Evolutionary conservation across 106 monocot species (phyloP).

Genomic region (Vanilla planifolia): DNA sequence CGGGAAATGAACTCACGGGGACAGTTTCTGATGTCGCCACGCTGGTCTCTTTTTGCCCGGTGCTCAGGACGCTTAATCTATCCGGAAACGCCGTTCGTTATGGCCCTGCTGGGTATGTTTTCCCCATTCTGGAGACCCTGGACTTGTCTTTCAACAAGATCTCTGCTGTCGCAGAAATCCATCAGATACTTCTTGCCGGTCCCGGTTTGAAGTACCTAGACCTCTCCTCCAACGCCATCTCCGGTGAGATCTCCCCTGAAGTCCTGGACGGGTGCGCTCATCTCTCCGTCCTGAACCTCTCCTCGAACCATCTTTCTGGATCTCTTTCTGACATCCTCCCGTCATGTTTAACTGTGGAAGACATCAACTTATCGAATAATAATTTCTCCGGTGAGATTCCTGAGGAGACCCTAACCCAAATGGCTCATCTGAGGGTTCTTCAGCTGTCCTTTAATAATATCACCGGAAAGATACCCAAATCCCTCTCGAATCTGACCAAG

Average conservation of each 20-base stretch:
- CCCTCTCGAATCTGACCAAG: slow-evolving; percentile 25
- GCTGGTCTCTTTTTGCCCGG: slow-evolving; percentile 11
- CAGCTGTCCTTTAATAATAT: slow-evolving; percentile 51
- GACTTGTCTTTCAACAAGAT: slow-evolving; percentile 66
- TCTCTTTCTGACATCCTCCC: slow-evolving; percentile 37
- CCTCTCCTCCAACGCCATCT: slow-evolving; percentile 37
- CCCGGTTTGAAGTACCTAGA: slow-evolving; percentile 34
- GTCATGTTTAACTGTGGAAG: slow-evolving; percentile 21
- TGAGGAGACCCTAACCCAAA: slow-evolving; percentile 9
- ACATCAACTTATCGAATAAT: slow-evolving; percentile 53
- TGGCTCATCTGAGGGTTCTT: slow-evolving; percentile 24
- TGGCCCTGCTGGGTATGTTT: slow-evolving; percentile 3
- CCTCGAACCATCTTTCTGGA: slow-evolving; percentile 65
- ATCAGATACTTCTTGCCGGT: slow-evolving; percentile 16
- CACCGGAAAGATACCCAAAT: slow-evolving; percentile 26
- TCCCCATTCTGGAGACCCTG: slow-evolving; percentile 26
- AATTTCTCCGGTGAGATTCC: slow-evolving; percentile 65
- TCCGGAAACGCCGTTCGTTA: slow-evolving; percentile 14
- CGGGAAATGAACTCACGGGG: slow-evolving; percentile 22
- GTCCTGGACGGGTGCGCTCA: slow-evolving; percentile 21
- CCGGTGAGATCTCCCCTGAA: slow-evolving; percentile 22
- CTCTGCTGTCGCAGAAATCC: slow-evolving; percentile 20
- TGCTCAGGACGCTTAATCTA: slow-evolving; percentile 16
- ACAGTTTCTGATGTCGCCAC: slow-evolving; percentile 34
- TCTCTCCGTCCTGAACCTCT: slow-evolving; percentile 41